Percentiles rank a stretch among this genome's conserved stretches.
These are phyloP conservation scores for Solanum hybrid DNA, from an alignment of 305 asterid species.

Conservation along the genomic window DNA sequence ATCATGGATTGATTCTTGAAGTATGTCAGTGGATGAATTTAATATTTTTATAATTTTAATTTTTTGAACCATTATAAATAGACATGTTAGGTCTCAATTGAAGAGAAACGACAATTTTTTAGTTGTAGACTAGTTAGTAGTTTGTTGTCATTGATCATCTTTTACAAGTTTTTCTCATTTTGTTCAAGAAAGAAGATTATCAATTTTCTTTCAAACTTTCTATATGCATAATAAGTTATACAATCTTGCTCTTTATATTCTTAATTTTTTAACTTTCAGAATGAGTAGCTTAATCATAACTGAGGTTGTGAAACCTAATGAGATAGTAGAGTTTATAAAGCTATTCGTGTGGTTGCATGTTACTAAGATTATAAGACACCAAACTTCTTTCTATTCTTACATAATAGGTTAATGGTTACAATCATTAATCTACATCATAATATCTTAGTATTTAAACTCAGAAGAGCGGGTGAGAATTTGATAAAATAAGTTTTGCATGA, in stretches of 20 bases:
- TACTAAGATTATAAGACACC: background rate
- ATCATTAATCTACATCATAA: background rate
- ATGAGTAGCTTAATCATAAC: background rate
- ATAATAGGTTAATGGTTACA: background rate
- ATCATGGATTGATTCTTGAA: background rate
- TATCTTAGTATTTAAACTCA: background rate
- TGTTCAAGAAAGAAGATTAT: background rate
- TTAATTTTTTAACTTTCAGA: background rate
- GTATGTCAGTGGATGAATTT: background rate
- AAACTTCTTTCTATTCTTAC: too few species aligned
- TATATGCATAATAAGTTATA: background rate
- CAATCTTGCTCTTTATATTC: background rate
- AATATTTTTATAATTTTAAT: too few species aligned
- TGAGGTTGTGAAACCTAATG: background rate
- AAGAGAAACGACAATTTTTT: background rate
- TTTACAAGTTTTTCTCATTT: background rate
- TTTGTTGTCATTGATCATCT: background rate
- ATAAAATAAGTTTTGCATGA: background rate
- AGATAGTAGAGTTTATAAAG: background rate
- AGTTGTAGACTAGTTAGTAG: background rate
- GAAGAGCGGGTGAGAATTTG: background rate
- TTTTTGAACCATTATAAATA: background rate
- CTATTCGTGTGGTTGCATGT: background rate
- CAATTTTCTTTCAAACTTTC: background rate
- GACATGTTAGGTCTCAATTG: background rate